Conservation (phyloP, 2,329 filamentous ascomycete genomes). For the Pyrenochaeta sp. region DNA sequence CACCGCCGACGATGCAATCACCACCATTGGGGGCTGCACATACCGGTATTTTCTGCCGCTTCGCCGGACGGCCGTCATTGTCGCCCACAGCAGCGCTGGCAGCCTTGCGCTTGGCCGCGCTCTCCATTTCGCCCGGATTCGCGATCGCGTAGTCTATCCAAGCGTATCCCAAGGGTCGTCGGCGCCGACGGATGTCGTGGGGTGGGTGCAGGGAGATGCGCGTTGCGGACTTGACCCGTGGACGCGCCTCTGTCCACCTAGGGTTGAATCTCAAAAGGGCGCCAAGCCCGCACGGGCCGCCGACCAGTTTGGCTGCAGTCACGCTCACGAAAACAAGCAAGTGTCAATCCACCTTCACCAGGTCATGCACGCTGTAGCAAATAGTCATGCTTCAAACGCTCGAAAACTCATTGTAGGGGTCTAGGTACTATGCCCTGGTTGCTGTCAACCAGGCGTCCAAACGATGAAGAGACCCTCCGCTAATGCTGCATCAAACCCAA, state of each 20-base stretch:
- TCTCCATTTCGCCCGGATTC: slow-evolving; percentile 48
- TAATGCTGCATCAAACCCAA: slow-evolving; percentile 31
- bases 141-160: slow-evolving; percentile 41
- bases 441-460: slow-evolving; percentile 38
- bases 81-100: slow-evolving; percentile 58
- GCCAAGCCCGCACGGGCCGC: slow-evolving; percentile 17
- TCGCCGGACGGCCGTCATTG: slow-evolving; percentile 61
- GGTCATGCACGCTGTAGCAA: not conserved
- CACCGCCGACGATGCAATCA: slow-evolving; percentile 31
- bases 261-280: slow-evolving; percentile 11
- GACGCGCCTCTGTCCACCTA: slow-evolving; percentile 29
- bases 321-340: slow-evolving; percentile 1
- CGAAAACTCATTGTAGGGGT: slow-evolving; percentile 14
- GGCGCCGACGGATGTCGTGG: slow-evolving; percentile 25
- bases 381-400: slow-evolving; percentile 2
- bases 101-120: slow-evolving; percentile 64
- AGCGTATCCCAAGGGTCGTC: slow-evolving; percentile 18
- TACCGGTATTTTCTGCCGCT: slow-evolving; percentile 67
- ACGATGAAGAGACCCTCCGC: slow-evolving; percentile 26
- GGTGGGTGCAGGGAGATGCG: slow-evolving; percentile 45
- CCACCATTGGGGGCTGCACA: slow-evolving; percentile 48
- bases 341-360: not conserved
- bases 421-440: slow-evolving; percentile 26
- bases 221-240: slow-evolving; percentile 27
- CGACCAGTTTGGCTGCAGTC: slow-evolving; percentile 6